Evolutionary conservation across 768 basidiomycete species (phyloP), one percentile per base, ranked within the genome.

Genomic region (Auricularia auricula-judae): DNA sequence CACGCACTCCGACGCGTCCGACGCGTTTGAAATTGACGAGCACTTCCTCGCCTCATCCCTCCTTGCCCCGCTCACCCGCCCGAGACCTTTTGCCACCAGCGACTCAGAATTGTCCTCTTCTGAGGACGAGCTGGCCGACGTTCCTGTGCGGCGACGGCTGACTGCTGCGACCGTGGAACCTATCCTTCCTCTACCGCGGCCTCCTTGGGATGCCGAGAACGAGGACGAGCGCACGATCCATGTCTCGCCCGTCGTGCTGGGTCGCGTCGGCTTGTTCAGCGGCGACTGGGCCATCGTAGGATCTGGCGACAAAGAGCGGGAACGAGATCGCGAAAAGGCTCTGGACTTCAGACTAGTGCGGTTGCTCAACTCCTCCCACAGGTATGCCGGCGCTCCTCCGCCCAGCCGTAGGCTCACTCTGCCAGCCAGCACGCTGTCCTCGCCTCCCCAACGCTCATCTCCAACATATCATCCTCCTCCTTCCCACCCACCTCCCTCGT

Each of bases 401-500:
- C 7, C 67, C 29, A 33, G 63, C n/a, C 34, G 34, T 54, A 12
- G 62, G 14, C 34, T 61, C 35, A 42, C 39, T 42, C 39, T 42
- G 39, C 39, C 39, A 42, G 39, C 39, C 39, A 42, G 39, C 39
- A 42, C 8, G 39, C 39, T 14, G 39, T 42, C 39, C 39, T 8
- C 7, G 39, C 36, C 21, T 8, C 44, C n/a, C 63, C 42, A 1
- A 59, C 39, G 36, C 64, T n/a, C 42, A 63, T 12, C 36, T 61
- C 2, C 54, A 61, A 12, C 56, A 56, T 62, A 5, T 16, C 14
- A 39, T 12, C 21, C 10, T 18, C 23, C 8, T 29, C 36, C 12
- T 11, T 21, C 5, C 34, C 56, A 0, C 56, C 29, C 29, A 59
- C 56, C 29, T 29, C 56, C 23, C 29, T 14, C 11, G 72, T 84